Evolutionary conservation across 208 protist genomes (phyloP).

Genomic region (Leishmania guyanensis): DNA sequence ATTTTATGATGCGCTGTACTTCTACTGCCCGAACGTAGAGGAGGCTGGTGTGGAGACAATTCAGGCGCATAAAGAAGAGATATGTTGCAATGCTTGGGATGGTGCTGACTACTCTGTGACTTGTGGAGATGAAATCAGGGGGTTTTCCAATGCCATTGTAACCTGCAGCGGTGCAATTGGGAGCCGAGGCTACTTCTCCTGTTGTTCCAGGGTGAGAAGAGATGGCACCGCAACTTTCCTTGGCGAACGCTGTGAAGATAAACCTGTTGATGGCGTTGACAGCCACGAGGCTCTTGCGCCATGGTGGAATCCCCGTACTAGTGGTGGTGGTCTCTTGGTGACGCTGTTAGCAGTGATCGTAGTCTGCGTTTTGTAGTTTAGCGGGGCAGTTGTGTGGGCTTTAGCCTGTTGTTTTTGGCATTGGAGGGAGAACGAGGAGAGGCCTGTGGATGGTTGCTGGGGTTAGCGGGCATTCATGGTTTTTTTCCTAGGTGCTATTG

Average conservation of each 20-base stretch:
- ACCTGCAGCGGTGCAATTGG: constrained; percentile 29
- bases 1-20: neutral
- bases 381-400: neutral
- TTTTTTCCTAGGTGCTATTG: neutral
- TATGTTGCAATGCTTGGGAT: constrained; percentile 20
- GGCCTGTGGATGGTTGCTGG: too few relatives aligned
- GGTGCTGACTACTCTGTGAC: constrained; percentile 4
- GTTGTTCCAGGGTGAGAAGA: constrained; percentile 18
- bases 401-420: too few relatives aligned
- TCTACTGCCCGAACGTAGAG: constrained; percentile 16
- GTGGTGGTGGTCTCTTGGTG: constrained; percentile 1
- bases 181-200: constrained; percentile 25
- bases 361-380: neutral
- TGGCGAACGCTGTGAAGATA: constrained; percentile 11
- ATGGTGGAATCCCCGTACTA: constrained; percentile 3
- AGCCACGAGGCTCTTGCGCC: neutral
- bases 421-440: too few relatives aligned
- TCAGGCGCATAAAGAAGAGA: constrained; percentile 4
- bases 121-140: constrained; percentile 15
- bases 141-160: constrained; percentile 16
- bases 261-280: neutral
- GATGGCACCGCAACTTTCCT: constrained; percentile 12
- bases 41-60: neutral
- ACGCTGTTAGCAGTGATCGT: neutral
- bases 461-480: too few relatives aligned